A percentile compares a stretch with the other conserved stretches of the same genome.
Conservation (phyloP, 257 asterid genomes). For the Agastache rugosa region DNA sequence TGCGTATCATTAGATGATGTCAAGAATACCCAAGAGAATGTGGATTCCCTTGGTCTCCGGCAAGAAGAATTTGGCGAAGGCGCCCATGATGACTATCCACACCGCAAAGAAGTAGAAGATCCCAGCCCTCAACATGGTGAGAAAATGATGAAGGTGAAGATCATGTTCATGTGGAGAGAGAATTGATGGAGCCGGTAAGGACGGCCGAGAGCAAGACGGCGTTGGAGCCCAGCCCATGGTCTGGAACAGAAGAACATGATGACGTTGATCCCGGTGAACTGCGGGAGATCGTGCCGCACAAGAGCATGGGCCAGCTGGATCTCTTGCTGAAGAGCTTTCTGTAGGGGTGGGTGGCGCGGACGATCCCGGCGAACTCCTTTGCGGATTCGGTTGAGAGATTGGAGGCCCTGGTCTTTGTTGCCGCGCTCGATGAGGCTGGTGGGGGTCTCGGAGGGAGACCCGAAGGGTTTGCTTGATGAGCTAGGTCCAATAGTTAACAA, state of each 20-base stretch:
- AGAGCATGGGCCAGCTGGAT: conserved; percentile 41
- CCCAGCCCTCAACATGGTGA: conserved; percentile 51
- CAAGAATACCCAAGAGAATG: no score
- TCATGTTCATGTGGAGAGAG: conserved; percentile 46
- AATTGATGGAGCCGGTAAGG: conserved; percentile 52
- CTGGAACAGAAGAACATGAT: conserved; percentile 61
- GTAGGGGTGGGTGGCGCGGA: conserved; percentile 45
- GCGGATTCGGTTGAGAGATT: conserved; percentile 42
- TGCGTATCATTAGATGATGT: no score
- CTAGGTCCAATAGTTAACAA: conserved; percentile 46
- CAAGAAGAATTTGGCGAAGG: conserved; percentile 39
- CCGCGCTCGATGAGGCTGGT: conserved; percentile 64
- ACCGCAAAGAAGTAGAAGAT: conserved; percentile 60
- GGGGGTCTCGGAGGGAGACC: conserved; percentile 57
- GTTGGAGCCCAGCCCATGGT: conserved; percentile 50
- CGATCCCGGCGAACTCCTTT: conserved; percentile 51
- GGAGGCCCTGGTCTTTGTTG: conserved; percentile 31
- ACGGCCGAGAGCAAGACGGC: conserved; percentile 58
- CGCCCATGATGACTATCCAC: conserved; percentile 48
- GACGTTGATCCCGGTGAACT: conserved; percentile 62
- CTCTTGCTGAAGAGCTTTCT: conserved; percentile 38
- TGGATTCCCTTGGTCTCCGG: conserved; percentile 67
- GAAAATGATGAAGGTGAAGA: conserved; percentile 62
- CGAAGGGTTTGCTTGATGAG: background rate
- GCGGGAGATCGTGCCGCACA: conserved; percentile 41